These are phyloP conservation scores for Elsinoe fawcettii DNA, from an alignment of 2,329 filamentous ascomycete genomes.

Conservation along the genomic window DNA sequence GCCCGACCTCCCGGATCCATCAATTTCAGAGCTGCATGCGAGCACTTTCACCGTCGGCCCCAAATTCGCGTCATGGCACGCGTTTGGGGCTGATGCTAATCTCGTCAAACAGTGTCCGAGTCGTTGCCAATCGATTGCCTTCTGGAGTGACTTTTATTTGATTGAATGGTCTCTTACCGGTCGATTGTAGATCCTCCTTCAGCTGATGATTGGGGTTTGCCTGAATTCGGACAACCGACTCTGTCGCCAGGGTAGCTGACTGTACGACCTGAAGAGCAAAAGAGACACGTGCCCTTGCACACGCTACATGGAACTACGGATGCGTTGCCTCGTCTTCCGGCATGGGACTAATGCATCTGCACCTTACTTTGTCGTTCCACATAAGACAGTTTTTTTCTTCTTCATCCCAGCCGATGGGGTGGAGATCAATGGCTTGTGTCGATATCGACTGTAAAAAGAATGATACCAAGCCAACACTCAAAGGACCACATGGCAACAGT, in stretches of 20 bases:
- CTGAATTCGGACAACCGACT: too few relatives aligned
- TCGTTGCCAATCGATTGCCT: conserved; percentile 8
- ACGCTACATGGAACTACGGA: conserved; percentile 12
- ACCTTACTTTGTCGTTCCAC: conserved; percentile 11
- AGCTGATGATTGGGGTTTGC: too few relatives aligned
- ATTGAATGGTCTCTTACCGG: too few relatives aligned
- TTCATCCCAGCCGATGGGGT: conserved; percentile 3
- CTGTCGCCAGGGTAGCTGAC: too few relatives aligned
- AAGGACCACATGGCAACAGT: conserved; percentile 5
- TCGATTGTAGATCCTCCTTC: too few relatives aligned
- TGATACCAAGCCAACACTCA: neutral
- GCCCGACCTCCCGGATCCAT: conserved; percentile 13
- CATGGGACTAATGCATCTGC: conserved; percentile 1
- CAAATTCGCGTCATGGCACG: conserved; percentile 11
- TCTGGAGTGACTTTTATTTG: too few relatives aligned
- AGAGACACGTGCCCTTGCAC: conserved; percentile 15
- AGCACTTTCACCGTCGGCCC: conserved; percentile 7
- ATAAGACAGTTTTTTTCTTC: neutral
- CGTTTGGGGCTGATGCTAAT: conserved; percentile 11
- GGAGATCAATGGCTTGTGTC: neutral
- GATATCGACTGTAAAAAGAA: neutral
- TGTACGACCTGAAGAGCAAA: neutral
- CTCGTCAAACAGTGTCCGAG: neutral
- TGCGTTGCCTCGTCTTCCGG: conserved; percentile 10
- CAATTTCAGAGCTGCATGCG: conserved; percentile 5